Evolutionary conservation across 2,329 filamentous ascomycete species (phyloP).

Genomic region (Diaporthe caulivora): DNA sequence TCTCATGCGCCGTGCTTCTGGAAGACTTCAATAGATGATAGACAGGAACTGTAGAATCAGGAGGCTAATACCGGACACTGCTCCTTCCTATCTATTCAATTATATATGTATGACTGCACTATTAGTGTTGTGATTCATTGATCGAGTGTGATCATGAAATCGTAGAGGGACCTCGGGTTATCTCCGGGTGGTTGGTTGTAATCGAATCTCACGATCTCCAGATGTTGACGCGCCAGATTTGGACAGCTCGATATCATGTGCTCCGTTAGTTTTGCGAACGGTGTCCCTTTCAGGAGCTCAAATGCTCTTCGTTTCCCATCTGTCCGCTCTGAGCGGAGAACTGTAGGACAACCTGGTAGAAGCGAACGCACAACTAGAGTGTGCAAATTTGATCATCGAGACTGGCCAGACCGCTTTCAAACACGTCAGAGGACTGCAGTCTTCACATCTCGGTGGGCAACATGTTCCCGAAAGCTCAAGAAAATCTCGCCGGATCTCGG

Average conservation of each 20-base stretch:
- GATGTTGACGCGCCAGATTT: not conserved
- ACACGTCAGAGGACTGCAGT: not conserved
- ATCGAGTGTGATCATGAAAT: not conserved
- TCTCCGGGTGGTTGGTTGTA: not conserved
- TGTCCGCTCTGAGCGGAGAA: not conserved
- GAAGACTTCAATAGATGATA: too few species aligned
- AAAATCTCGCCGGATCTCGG: not conserved
- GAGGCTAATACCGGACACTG: not conserved
- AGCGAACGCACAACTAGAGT: not conserved
- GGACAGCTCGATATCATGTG: not conserved
- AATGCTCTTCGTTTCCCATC: not conserved
- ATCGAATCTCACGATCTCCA: not conserved
- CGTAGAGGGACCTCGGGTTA: not conserved
- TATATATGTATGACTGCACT: not conserved
- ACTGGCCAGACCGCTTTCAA: not conserved
- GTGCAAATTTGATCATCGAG: not conserved
- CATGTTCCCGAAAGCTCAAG: not conserved
- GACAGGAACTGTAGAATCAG: not conserved
- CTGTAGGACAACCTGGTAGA: not conserved
- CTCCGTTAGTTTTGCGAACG: not conserved
- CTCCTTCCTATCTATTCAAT: not conserved
- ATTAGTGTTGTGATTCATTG: not conserved
- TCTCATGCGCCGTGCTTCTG: not conserved
- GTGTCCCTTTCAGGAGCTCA: not conserved
- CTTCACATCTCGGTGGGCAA: not conserved